These are phyloP conservation scores for Adansonia digitata DNA, from an alignment of 345 rosid genomes.

Conservation along the genomic window DNA sequence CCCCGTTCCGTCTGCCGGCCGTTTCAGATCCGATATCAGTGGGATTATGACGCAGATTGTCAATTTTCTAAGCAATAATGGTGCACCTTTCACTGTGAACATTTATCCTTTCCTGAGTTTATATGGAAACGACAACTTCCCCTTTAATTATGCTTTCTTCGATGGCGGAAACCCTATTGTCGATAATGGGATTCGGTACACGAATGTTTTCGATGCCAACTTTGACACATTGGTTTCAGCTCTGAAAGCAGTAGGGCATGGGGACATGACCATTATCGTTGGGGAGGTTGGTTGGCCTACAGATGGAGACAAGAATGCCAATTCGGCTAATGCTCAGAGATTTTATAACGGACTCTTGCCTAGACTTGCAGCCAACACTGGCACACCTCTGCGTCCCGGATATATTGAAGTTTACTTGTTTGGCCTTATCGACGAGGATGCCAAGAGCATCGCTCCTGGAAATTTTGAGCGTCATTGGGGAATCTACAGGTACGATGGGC, in stretches of 20 bases:
- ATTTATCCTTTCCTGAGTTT: slow-evolving; percentile 92
- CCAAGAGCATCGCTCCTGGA: slow-evolving; percentile 84
- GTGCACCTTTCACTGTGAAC: slow-evolving; percentile 82
- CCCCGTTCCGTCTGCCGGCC: slow-evolving; percentile 72
- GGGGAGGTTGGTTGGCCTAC: slow-evolving; percentile 97
- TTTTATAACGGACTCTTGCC: slow-evolving; percentile 67
- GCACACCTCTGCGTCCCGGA: slow-evolving; percentile 68
- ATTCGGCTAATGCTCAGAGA: slow-evolving; percentile 45
- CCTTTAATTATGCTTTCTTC: slow-evolving; percentile 80
- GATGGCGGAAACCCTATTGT: slow-evolving; percentile 52
- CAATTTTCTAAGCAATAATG: slow-evolving; percentile 53
- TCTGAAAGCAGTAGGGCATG: slow-evolving; percentile 51
- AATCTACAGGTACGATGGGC: slow-evolving; percentile 70
- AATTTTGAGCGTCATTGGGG: slow-evolving; percentile 62
- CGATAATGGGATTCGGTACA: slow-evolving; percentile 59
- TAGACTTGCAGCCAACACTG: slow-evolving; percentile 45
- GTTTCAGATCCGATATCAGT: slow-evolving; percentile 56
- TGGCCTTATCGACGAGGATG: slow-evolving; percentile 73
- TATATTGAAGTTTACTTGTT: slow-evolving; percentile 62
- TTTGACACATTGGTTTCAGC: slow-evolving; percentile 79
- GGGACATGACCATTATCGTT: slow-evolving; percentile 46
- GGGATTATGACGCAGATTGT: slow-evolving; percentile 60
- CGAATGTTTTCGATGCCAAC: slow-evolving; percentile 83
- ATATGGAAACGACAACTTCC: slow-evolving; percentile 68
- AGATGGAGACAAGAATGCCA: slow-evolving; percentile 82